These are phyloP conservation scores for Albizia julibrissin DNA, from an alignment of 306 rosid genomes.

Conservation along the genomic window DNA sequence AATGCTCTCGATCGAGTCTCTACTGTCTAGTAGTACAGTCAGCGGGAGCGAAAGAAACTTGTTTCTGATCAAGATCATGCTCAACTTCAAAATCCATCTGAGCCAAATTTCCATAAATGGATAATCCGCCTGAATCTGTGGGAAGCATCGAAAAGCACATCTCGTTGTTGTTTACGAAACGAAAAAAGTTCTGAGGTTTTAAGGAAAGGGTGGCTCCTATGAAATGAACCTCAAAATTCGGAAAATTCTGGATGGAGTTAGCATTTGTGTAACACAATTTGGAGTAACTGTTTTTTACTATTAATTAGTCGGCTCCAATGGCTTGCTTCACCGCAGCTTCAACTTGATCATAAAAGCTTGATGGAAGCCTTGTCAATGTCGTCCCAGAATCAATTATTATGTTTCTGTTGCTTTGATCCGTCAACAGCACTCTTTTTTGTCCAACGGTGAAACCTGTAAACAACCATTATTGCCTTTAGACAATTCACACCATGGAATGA, in stretches of 20 bases:
- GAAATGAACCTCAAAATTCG: background rate
- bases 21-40: background rate
- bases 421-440: background rate
- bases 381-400: background rate
- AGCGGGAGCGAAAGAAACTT: background rate
- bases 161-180: accelerated
- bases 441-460: background rate
- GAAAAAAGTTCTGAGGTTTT: background rate
- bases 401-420: background rate
- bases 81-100: background rate
- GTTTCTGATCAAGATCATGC: background rate
- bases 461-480: background rate
- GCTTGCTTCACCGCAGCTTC: background rate
- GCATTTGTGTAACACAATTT: background rate
- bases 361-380: background rate
- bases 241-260: background rate
- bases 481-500: background rate
- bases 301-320: background rate
- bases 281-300: background rate
- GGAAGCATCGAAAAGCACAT: background rate
- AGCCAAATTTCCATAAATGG: background rate
- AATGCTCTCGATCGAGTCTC: constrained; percentile 73
- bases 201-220: background rate
- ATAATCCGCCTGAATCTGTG: background rate
- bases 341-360: background rate